Evolutionary conservation across 495 filamentous ascomycete species (phyloP).

Genomic region (Penicillium macrosclerotiorum): DNA sequence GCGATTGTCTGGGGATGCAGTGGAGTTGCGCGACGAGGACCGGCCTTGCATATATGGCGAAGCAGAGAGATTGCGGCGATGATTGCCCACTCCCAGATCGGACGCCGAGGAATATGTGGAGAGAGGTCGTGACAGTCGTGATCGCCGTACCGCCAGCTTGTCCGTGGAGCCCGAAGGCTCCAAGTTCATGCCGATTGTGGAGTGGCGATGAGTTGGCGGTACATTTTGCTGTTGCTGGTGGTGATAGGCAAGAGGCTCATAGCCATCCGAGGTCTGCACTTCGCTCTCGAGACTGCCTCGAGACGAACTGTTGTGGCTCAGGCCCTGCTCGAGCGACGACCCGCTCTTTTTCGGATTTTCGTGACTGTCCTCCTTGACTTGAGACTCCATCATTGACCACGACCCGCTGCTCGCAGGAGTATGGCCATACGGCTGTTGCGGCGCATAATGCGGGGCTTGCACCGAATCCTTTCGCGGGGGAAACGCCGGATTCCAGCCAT

Average conservation of each 20-base stretch:
- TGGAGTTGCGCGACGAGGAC: constrained; percentile 59
- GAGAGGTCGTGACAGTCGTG: constrained; percentile 60
- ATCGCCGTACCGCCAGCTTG: constrained; percentile 56
- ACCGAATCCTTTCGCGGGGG: constrained; percentile 42
- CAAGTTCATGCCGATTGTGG: constrained; percentile 15
- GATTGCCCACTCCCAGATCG: constrained; percentile 49
- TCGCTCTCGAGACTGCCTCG: constrained; percentile 42
- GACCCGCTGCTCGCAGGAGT: constrained; percentile 41
- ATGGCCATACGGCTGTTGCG: constrained; percentile 25
- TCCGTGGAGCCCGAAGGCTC: constrained; percentile 38
- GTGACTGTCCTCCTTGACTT: constrained; percentile 21
- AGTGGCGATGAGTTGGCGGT: constrained; percentile 8
- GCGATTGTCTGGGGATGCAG: constrained; percentile 68
- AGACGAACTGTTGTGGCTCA: constrained; percentile 35
- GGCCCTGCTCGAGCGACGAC: constrained; percentile 25
- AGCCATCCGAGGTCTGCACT: constrained; percentile 31
- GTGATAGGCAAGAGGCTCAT: constrained; percentile 51
- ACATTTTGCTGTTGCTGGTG: constrained; percentile 40
- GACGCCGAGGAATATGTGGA: constrained; percentile 72
- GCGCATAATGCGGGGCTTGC: constrained; percentile 14
- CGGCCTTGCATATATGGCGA: constrained; percentile 51
- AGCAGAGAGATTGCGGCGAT: constrained; percentile 58
- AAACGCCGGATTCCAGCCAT: constrained; percentile 40
- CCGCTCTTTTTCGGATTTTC: constrained; percentile 22
- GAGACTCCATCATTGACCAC: constrained; percentile 38